Evolutionary conservation across 257 asterid genomes (phyloP).

Genomic region (Solanum pennellii): DNA sequence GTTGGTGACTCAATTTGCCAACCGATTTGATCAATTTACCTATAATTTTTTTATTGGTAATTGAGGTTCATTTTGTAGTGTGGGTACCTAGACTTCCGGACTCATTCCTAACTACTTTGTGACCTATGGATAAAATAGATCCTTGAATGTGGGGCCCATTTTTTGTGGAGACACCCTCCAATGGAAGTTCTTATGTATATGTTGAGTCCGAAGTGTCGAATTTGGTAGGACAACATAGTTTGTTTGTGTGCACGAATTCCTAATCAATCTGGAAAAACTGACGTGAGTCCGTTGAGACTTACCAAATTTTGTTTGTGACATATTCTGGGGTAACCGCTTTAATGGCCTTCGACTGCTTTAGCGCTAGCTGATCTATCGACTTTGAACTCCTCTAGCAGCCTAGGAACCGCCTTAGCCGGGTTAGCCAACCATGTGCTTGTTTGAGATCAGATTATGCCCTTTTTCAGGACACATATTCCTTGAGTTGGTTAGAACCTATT

Average conservation of each 20-base stretch:
- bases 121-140: not conserved
- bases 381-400: not conserved
- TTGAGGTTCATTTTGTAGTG: no score
- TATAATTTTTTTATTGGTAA: no score
- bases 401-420: not conserved
- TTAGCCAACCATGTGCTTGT: not conserved
- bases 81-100: not conserved
- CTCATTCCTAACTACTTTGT: not conserved
- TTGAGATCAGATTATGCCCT: not conserved
- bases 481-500: not conserved
- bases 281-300: not conserved
- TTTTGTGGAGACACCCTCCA: not conserved
- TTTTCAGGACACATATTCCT: not conserved
- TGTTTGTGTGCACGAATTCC: not conserved
- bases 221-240: not conserved
- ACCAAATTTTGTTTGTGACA: not conserved
- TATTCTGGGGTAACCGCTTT: not conserved
- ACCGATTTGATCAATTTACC: no score
- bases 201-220: not conserved
- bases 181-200: not conserved
- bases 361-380: not conserved
- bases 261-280: not conserved
- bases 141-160: not conserved
- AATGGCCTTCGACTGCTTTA: no score
- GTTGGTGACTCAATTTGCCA: no score